These are phyloP conservation scores for Thyridium curvatum DNA, from an alignment of 2,329 filamentous ascomycete genomes.

Conservation along the genomic window DNA sequence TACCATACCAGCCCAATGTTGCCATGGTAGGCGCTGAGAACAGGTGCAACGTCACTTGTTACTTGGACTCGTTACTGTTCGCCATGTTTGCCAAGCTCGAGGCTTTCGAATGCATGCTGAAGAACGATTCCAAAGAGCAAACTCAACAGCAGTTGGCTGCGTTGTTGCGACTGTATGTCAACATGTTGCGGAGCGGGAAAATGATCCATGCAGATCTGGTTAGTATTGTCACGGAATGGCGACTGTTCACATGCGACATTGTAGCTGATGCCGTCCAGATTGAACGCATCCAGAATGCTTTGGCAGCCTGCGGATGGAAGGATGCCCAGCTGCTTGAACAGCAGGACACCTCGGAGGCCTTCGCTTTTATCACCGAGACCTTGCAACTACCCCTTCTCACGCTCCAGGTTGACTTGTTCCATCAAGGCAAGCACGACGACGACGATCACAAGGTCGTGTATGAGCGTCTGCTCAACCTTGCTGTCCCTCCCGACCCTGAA, in stretches of 20 bases:
- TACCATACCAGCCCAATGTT: constrained; percentile 64
- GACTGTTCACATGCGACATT: neutral
- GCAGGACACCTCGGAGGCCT: constrained; percentile 94
- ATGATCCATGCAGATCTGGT: constrained; percentile 83
- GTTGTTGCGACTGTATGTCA: constrained; percentile 84
- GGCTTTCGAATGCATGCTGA: constrained; percentile 89
- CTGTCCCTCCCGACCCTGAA: constrained; percentile 71
- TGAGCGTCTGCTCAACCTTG: constrained; percentile 83
- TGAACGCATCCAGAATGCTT: constrained; percentile 70
- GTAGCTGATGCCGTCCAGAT: constrained; percentile 48
- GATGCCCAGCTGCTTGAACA: constrained; percentile 73
- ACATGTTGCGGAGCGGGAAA: constrained; percentile 78
- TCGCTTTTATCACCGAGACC: constrained; percentile 88
- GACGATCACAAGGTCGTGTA: constrained; percentile 95
- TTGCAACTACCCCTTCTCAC: constrained; percentile 83
- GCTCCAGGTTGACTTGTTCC: constrained; percentile 90
- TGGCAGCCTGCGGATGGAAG: constrained; percentile 83
- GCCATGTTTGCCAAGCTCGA: constrained; percentile 91
- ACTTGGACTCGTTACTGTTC: constrained; percentile 84
- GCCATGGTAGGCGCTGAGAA: constrained; percentile 83
- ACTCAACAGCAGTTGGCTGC: constrained; percentile 66
- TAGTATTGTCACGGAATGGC: constrained; percentile 19
- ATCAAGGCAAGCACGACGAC: constrained; percentile 71
- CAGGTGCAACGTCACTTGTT: constrained; percentile 83
- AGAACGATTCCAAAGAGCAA: constrained; percentile 69